Percentiles rank a stretch among this genome's conserved stretches.
Evolutionary conservation across 345 rosid species (phyloP).

Genomic region (Abelmoschus esculentus): DNA sequence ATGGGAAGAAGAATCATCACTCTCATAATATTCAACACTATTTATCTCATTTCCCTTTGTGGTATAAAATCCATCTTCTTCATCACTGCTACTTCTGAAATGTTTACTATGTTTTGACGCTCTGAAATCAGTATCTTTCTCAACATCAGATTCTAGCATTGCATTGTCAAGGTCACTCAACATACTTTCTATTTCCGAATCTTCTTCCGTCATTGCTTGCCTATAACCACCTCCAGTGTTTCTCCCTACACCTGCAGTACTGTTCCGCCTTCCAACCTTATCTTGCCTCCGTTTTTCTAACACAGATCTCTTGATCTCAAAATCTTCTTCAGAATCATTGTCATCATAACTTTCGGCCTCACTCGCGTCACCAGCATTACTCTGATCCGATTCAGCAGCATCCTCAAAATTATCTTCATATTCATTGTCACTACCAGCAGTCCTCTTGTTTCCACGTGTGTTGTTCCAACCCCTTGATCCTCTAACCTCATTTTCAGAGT

Average conservation of each 20-base stretch:
- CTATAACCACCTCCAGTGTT: constrained; percentile 18
- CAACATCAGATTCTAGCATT: constrained; percentile 63
- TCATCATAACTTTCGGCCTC: constrained; percentile 24
- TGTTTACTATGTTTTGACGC: constrained; percentile 14
- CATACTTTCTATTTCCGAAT: constrained; percentile 46
- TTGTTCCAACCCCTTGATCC: constrained; percentile 36
- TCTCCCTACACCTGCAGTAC: constrained; percentile 18
- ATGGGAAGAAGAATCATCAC: background rate
- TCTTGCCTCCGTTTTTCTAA: constrained; percentile 18
- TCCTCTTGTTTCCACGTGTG: constrained; percentile 34
- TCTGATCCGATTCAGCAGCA: constrained; percentile 32
- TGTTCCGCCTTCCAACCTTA: constrained; percentile 10
- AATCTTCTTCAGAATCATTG: constrained; percentile 38
- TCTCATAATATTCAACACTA: background rate
- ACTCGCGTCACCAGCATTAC: constrained; percentile 18
- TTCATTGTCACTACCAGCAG: constrained; percentile 30
- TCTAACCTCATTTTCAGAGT: constrained; percentile 34
- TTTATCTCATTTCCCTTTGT: constrained; percentile 11
- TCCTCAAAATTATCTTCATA: constrained; percentile 25
- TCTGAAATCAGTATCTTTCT: constrained; percentile 27
- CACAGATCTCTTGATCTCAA: constrained; percentile 30
- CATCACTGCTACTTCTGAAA: constrained; percentile 32
- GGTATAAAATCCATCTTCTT: constrained; percentile 21
- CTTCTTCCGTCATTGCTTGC: constrained; percentile 28
- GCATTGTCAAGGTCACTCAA: constrained; percentile 64